Base-by-base conservation (phyloP, 352 stramenopile genomes). In the Pilasporangium apinafurcum region DNA sequence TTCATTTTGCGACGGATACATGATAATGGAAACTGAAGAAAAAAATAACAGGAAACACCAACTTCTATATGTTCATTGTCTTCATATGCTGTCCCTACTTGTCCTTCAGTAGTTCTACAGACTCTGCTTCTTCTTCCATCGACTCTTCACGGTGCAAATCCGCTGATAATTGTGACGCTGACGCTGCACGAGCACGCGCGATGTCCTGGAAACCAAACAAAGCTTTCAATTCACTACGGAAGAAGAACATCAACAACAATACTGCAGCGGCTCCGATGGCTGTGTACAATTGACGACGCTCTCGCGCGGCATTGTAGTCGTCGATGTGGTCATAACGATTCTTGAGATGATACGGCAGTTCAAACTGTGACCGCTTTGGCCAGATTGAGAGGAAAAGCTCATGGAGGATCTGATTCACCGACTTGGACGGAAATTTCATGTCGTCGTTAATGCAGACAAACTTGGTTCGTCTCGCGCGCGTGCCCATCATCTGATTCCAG, bases 371-470 rank as follows among this genome's bases (percentile, higher is more conserved):
- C 12, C 69, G 78, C 39, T 86, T 81, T 27, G 92, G 92, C 72
- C 89, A 97, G 37, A 97, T 86, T 8, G 87, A 82, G 25, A 93
- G 47, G 55, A 96, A 97, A n/a, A 98, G 87, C 36, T 96, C 85
- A 51, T 91, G 73, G 32, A 98, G 57, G 37, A 92, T 92, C 49
- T 92, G 72, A 35, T 71, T 75, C 18, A 97, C 69, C 6, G 76
- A 54, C 14, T 56, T 53, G n/a, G 86, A 87, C 43, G 89, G 83
- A 37, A 77, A 68, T 49, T 95, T 78, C 80, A 98, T 96, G 65
- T 98, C 85, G 71, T 98, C 93, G 58, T 98, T 98, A 53, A 98
- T 91, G 58, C 92, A 98, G 18, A 98, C 86, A 50, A 98, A 98
- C 71, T 98, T 98, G 37, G 86, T 90, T 20, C 90, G 83, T 8